Percentiles rank a stretch among this genome's conserved stretches.
Evolutionary conservation across 2,329 filamentous ascomycete species (phyloP).

Genomic region (Akanthomyces dipterigenus): DNA sequence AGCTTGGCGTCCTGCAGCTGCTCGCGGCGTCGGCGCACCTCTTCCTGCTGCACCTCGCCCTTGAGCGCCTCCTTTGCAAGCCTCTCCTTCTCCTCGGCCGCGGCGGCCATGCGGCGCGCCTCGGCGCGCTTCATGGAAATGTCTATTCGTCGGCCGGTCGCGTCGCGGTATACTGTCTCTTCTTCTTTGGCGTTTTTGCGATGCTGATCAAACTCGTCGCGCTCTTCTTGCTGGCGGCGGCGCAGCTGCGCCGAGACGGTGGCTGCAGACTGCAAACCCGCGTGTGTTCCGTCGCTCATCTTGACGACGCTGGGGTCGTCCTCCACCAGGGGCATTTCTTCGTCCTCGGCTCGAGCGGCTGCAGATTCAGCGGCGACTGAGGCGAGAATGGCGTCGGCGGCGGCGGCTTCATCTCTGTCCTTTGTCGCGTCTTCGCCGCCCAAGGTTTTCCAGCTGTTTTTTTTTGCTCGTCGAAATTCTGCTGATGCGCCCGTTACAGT

Average conservation of each 20-base stretch:
- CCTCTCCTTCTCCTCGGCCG: constrained; percentile 65
- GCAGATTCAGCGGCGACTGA: constrained; percentile 62
- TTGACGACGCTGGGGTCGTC: constrained; percentile 44
- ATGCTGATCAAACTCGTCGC: constrained; percentile 40
- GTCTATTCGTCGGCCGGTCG: constrained; percentile 89
- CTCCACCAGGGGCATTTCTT: constrained; percentile 43
- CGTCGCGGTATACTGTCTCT: constrained; percentile 93
- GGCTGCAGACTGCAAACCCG: constrained; percentile 77
- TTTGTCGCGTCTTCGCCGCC: constrained; percentile 32
- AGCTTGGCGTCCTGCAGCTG: constrained; percentile 72
- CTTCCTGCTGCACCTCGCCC: constrained; percentile 76
- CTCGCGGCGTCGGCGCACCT: constrained; percentile 58
- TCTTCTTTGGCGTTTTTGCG: constrained; percentile 44
- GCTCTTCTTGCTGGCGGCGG: constrained; percentile 59
- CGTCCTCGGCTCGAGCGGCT: constrained; percentile 40
- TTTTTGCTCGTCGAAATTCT: constrained; percentile 69
- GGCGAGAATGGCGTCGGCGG: constrained; percentile 72
- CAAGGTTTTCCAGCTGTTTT: constrained; percentile 72
- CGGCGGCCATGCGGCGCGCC: constrained; percentile 56
- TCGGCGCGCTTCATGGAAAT: constrained; percentile 86
- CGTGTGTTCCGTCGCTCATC: constrained; percentile 84
- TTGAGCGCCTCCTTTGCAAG: constrained; percentile 64
- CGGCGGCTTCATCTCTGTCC: constrained; percentile 42
- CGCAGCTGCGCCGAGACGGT: constrained; percentile 65
- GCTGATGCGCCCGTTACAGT: constrained; percentile 45